Conservation (phyloP, 179 eudicot species). For the Spergularia azorica region DNA sequence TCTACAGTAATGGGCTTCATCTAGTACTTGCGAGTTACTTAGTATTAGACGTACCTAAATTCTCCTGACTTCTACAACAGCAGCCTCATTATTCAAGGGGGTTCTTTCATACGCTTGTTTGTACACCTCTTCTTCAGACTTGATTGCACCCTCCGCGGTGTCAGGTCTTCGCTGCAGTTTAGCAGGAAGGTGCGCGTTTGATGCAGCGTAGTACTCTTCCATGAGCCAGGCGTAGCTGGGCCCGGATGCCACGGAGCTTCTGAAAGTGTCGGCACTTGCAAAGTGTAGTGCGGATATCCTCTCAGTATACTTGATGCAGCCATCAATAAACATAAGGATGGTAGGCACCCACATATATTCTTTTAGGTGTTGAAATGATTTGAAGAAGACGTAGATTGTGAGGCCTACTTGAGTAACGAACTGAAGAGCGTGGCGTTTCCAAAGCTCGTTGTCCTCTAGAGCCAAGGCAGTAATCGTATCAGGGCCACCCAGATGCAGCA, state of each 20-base stretch:
- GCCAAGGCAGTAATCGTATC: conserved; percentile 24
- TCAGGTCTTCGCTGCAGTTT: not conserved
- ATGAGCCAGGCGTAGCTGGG: conserved; percentile 13
- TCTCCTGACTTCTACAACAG: too few species aligned
- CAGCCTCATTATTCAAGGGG: too few species aligned
- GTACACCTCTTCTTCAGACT: too few species aligned
- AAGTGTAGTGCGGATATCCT: not conserved
- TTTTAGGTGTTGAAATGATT: not conserved
- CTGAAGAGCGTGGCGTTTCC: conserved; percentile 22
- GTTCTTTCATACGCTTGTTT: too few species aligned
- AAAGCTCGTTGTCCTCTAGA: conserved; percentile 21
- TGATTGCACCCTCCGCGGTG: not conserved
- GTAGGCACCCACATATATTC: not conserved
- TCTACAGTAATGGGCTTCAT: too few species aligned
- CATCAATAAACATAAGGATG: conserved; percentile 1
- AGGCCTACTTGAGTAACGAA: not conserved
- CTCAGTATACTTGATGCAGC: conserved; percentile 1
- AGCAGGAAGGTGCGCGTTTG: not conserved
- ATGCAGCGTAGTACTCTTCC: not conserved
- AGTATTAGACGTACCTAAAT: too few species aligned
- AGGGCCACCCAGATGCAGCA: conserved; percentile 19
- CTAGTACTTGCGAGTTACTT: too few species aligned
- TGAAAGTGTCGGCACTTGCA: not conserved
- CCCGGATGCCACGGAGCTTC: conserved; percentile 3
- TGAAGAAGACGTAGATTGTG: not conserved